A percentile compares a stretch with the other conserved stretches of the same genome.
Conservation (phyloP, 768 basidiomycete genomes). For the Russula foetens region DNA sequence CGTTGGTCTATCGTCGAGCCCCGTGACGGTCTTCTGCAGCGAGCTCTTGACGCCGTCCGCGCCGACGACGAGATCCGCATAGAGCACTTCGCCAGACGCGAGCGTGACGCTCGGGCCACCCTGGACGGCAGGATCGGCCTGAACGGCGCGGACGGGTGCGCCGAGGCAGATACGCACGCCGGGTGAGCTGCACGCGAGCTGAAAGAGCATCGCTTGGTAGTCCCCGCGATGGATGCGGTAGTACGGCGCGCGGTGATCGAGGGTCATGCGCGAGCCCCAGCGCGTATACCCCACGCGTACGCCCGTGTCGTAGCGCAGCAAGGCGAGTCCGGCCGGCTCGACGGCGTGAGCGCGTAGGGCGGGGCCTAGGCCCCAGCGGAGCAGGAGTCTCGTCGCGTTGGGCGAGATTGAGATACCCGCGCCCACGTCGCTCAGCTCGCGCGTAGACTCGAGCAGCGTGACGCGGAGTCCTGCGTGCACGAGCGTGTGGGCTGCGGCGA, state of each 20-base stretch:
- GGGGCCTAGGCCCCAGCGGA: slow-evolving; percentile 32
- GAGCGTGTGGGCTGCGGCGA: slow-evolving; percentile 33
- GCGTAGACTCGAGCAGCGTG: slow-evolving; percentile 33
- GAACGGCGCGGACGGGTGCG: slow-evolving; percentile 26
- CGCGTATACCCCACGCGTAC: slow-evolving; percentile 32
- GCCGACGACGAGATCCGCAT: slow-evolving; percentile 32
- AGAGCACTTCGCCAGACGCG: slow-evolving; percentile 29
- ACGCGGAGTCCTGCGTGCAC: slow-evolving; percentile 34
- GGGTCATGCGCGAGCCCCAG: slow-evolving; percentile 28
- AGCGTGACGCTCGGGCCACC: slow-evolving; percentile 30
- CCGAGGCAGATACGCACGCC: slow-evolving; percentile 28
- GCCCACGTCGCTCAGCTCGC: slow-evolving; percentile 34
- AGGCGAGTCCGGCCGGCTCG: slow-evolving; percentile 32
- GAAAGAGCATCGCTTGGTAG: slow-evolving; percentile 33
- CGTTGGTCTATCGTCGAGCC: slow-evolving; percentile 33
- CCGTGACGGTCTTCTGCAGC: slow-evolving; percentile 43
- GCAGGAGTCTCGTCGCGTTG: slow-evolving; percentile 31
- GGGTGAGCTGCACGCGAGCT: slow-evolving; percentile 26
- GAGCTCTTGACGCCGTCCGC: slow-evolving; percentile 42
- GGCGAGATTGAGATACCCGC: slow-evolving; percentile 38
- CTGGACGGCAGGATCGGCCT: slow-evolving; percentile 24
- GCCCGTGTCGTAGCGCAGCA: slow-evolving; percentile 31
- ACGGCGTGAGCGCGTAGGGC: slow-evolving; percentile 29
- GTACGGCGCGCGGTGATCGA: slow-evolving; percentile 32
- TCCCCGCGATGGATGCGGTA: slow-evolving; percentile 38